Evolutionary conservation across 2,329 filamentous ascomycete genomes (phyloP).

Genomic region (Epichloe typhina): DNA sequence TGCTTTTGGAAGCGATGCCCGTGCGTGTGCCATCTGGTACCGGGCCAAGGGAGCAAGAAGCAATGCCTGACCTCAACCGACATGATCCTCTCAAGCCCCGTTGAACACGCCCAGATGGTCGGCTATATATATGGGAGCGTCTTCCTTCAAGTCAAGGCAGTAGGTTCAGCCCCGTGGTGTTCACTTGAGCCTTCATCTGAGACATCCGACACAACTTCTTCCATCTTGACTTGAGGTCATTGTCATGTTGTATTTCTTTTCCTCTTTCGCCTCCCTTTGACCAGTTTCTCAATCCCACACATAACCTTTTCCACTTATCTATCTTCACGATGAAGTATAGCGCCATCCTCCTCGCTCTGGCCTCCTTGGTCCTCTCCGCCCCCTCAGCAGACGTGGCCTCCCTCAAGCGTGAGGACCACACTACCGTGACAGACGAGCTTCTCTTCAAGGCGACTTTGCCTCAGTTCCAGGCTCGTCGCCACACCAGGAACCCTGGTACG

Average conservation of each 20-base stretch:
- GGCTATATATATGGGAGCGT: neutral
- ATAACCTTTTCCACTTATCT: neutral
- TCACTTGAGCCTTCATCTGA: neutral
- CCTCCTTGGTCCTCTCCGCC: constrained; percentile 13
- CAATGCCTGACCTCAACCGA: neutral
- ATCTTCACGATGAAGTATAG: constrained; percentile 20
- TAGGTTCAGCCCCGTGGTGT: neutral
- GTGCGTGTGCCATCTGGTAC: neutral
- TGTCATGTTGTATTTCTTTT: neutral
- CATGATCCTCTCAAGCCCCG: neutral
- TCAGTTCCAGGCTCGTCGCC: constrained; percentile 27
- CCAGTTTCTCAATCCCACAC: neutral
- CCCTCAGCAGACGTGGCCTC: constrained; percentile 5
- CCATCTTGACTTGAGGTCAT: neutral
- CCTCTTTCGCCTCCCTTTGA: no score
- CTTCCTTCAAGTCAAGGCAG: neutral
- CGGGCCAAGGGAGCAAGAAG: neutral
- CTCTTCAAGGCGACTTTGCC: constrained; percentile 30
- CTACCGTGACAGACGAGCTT: constrained; percentile 29
- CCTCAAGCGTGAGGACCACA: constrained; percentile 11
- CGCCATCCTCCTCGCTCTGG: constrained; percentile 11
- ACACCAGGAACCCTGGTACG: constrained; percentile 23
- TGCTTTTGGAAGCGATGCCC: neutral
- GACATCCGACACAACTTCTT: neutral
- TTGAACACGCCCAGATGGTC: neutral